These are phyloP conservation scores for Phaffia tasmanica DNA, from an alignment of 768 basidiomycete species.

Conservation along the genomic window DNA sequence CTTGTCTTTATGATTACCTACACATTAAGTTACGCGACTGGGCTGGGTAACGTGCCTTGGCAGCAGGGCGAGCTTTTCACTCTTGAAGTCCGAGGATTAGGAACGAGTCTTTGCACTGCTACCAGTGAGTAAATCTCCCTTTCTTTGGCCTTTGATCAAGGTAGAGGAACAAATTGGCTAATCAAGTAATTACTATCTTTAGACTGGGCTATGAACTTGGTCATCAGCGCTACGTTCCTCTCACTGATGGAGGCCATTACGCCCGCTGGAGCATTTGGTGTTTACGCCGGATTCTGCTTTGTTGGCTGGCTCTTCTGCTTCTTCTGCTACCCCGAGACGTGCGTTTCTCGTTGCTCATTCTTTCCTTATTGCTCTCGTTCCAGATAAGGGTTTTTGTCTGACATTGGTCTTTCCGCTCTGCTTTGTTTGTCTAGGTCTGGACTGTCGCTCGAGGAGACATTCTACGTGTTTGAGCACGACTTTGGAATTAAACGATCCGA, in stretches of 20 bases:
- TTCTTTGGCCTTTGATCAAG: neutral
- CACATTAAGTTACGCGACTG: constrained; percentile 64
- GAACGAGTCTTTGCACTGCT: constrained; percentile 61
- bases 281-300: constrained; percentile 63
- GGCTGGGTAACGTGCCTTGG: constrained; percentile 73
- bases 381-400: constrained; percentile 16
- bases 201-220: constrained; percentile 48
- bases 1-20: constrained; percentile 72
- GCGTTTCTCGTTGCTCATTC: too few species aligned
- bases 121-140: constrained; percentile 39
- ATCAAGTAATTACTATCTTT: neutral
- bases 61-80: constrained; percentile 75
- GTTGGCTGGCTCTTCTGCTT: constrained; percentile 59
- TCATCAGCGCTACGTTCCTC: constrained; percentile 69
- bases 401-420: neutral
- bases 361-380: neutral
- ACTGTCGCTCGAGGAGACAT: constrained; percentile 32
- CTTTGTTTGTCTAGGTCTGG: constrained; percentile 43
- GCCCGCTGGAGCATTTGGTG: constrained; percentile 62
- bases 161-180: neutral
- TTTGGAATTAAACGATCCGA: constrained; percentile 55
- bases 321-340: constrained; percentile 67
- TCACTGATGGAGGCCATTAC: constrained; percentile 64
- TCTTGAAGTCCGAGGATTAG: constrained; percentile 68
- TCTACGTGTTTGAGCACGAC: constrained; percentile 49